Conservation (phyloP, 176 grass and related monocot species). For the Sorghum bicolor region DNA sequence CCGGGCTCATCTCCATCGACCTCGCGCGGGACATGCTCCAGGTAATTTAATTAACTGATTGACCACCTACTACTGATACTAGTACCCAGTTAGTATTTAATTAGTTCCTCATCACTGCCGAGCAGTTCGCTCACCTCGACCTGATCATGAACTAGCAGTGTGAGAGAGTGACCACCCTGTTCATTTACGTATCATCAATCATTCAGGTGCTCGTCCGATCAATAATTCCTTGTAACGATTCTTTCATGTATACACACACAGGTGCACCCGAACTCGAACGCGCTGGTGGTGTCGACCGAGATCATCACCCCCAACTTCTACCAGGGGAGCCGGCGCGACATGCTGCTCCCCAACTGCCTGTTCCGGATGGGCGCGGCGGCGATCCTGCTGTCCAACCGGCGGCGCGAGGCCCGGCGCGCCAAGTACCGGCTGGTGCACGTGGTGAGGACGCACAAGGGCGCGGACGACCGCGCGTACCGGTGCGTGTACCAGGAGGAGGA, state of each 20-base stretch:
- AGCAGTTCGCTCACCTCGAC: too few species aligned
- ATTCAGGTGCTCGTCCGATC: too few species aligned
- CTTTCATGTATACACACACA: too few species aligned
- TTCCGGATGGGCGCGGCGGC: conserved; percentile 93
- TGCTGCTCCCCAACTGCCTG: conserved; percentile 89
- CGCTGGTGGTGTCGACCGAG: conserved; percentile 83
- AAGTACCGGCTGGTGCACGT: conserved; percentile 90
- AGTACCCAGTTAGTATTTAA: too few species aligned
- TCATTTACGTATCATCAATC: too few species aligned
- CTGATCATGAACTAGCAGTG: not conserved
- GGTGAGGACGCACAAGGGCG: conserved; percentile 84
- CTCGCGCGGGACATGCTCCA: conserved; percentile 80
- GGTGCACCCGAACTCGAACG: conserved; percentile 81
- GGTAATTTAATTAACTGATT: not conserved
- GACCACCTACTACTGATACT: too few species aligned
- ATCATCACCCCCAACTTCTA: conserved; percentile 97
- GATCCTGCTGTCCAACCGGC: conserved; percentile 77
- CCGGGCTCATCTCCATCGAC: conserved; percentile 80
- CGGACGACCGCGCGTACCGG: conserved; percentile 73
- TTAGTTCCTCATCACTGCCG: too few species aligned
- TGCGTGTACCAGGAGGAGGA: conserved; percentile 94
- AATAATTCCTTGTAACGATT: too few species aligned
- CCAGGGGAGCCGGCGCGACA: conserved; percentile 55
- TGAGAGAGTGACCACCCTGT: too few species aligned
- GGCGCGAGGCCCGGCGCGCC: conserved; percentile 57